Evolutionary conservation across 2,329 filamentous ascomycete genomes (phyloP).

Genomic region (Emmonsiellopsis sp.): DNA sequence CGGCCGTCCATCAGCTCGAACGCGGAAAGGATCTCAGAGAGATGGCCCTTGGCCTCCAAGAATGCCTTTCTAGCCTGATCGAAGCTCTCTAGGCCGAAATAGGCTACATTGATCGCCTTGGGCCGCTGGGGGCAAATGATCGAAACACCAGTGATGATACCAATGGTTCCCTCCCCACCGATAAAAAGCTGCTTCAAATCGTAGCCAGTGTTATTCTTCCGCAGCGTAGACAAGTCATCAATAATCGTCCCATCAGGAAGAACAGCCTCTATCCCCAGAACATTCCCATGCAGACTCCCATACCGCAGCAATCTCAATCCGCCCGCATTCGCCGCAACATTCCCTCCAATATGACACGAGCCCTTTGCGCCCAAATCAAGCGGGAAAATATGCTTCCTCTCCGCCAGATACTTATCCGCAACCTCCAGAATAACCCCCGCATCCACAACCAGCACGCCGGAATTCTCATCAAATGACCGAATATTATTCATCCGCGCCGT

Average conservation of each 20-base stretch:
- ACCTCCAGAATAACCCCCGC: conserved; percentile 85
- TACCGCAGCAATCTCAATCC: conserved; percentile 84
- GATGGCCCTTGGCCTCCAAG: conserved; percentile 76
- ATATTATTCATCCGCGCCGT: conserved; percentile 86
- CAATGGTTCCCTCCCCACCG: conserved; percentile 87
- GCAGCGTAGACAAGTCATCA: conserved; percentile 74
- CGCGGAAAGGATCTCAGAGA: conserved; percentile 91
- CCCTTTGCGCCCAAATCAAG: conserved; percentile 97
- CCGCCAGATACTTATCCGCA: conserved; percentile 75
- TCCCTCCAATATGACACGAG: conserved; percentile 91
- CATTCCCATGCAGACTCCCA: conserved; percentile 85
- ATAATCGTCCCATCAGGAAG: conserved; percentile 87
- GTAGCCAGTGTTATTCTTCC: conserved; percentile 99
- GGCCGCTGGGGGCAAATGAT: conserved; percentile 83
- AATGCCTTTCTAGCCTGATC: conserved; percentile 83
- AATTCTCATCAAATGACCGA: conserved; percentile 84
- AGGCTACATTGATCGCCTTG: conserved; percentile 85
- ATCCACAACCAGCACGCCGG: conserved; percentile 81
- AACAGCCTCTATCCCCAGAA: conserved; percentile 87
- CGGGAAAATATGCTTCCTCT: conserved; percentile 82
- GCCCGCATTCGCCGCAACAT: conserved; percentile 91
- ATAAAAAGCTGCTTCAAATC: conserved; percentile 97
- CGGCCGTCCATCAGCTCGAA: conserved; percentile 94
- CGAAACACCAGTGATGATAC: conserved; percentile 83
- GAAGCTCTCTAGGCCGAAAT: conserved; percentile 83